phyloP scores from a whole-genome alignment of 352 stramenopile genomes.

The Globisporangium irregulare region DNA sequence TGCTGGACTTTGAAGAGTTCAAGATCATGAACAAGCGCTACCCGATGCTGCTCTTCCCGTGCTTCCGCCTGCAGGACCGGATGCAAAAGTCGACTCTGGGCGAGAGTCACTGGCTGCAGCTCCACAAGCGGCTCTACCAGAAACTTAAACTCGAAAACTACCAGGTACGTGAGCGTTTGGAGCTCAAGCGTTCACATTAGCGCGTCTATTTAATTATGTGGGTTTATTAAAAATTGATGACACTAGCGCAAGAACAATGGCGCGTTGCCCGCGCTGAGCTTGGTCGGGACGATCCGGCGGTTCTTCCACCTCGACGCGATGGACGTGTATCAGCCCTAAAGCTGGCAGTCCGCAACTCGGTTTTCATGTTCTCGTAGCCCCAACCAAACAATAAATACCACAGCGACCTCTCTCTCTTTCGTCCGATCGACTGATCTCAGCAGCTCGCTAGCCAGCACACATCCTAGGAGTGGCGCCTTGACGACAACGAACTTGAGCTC shows the following conservation, averaged over 20 bases:
- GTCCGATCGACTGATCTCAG: background rate
- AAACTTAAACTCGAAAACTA: constrained; percentile 72
- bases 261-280: constrained; percentile 41
- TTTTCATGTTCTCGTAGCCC: background rate
- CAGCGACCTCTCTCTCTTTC: background rate
- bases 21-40: constrained; percentile 90
- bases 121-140: constrained; percentile 73
- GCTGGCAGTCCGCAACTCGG: background rate
- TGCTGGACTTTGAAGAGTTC: constrained; percentile 93
- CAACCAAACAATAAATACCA: constrained; percentile 10
- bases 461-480: constrained; percentile 7
- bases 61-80: constrained; percentile 89
- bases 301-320: constrained; percentile 60
- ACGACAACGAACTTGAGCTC: constrained; percentile 10
- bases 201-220: constrained; percentile 2
- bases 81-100: constrained; percentile 90
- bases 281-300: constrained; percentile 63
- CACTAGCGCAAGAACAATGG: constrained; percentile 70
- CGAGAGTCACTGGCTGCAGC: constrained; percentile 75
- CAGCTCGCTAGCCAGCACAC: background rate
- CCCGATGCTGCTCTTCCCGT: constrained; percentile 91
- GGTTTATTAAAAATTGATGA: background rate
- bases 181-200: background rate
- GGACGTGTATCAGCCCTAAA: constrained; percentile 63
- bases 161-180: constrained; percentile 26